phyloP scores from a whole-genome alignment of 1,139 yeast genomes.

The Pichia terricola region DNA sequence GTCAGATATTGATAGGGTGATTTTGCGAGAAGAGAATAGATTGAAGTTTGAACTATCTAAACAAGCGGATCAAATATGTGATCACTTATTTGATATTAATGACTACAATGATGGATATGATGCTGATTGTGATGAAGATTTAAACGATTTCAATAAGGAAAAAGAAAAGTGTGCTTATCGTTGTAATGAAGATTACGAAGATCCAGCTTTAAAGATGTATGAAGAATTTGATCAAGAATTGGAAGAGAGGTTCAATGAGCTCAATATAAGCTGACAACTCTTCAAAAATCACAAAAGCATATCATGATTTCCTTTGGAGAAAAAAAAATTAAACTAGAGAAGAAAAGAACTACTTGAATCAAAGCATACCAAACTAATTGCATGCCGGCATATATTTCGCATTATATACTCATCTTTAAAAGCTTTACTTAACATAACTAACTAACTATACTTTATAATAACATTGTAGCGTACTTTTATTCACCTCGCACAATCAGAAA shows the following conservation, averaged over 20 bases:
- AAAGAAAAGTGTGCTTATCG: constrained; percentile 2
- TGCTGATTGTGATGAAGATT: constrained; percentile 17
- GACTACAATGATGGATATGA: constrained; percentile 10
- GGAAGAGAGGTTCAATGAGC: background rate
- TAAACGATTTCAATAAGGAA: background rate
- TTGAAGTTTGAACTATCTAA: constrained; percentile 5
- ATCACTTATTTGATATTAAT: background rate
- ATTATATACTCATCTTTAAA: too few species aligned
- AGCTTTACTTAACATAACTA: too few species aligned
- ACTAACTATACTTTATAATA: too few species aligned
- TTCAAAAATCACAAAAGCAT: too few species aligned
- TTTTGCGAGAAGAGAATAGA: constrained; percentile 8
- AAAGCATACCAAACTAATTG: too few species aligned
- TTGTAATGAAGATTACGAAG: background rate
- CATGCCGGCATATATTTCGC: too few species aligned
- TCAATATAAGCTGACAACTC: too few species aligned
- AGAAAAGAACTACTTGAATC: too few species aligned
- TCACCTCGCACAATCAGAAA: too few species aligned
- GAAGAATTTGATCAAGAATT: background rate
- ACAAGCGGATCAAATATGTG: constrained; percentile 4
- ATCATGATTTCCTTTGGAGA: too few species aligned
- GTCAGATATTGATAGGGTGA: background rate
- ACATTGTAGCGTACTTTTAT: too few species aligned
- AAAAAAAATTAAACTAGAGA: too few species aligned
- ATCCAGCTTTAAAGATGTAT: background rate